phyloP scores from a whole-genome alignment of 257 asterid species.

The Gentiana macrophylla region DNA sequence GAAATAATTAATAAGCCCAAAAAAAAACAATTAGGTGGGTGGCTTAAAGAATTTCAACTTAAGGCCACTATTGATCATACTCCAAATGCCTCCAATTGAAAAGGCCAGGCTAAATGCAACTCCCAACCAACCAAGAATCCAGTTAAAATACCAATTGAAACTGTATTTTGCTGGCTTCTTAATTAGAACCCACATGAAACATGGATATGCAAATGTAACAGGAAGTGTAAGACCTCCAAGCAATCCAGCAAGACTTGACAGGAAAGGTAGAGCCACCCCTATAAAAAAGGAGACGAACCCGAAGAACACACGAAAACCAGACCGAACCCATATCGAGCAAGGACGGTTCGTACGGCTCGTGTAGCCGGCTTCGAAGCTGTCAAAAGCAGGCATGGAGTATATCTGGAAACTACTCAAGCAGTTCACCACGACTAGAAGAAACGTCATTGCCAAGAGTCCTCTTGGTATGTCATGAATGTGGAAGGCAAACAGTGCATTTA shows the following conservation, averaged over 20 bases:
- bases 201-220: constrained; percentile 97
- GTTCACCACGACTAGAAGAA: constrained; percentile 92
- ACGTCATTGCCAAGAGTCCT: constrained; percentile 72
- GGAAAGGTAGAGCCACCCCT: constrained; percentile 93
- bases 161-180: constrained; percentile 70
- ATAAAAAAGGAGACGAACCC: constrained; percentile 82
- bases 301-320: constrained; percentile 82
- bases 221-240: constrained; percentile 95
- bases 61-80: constrained; percentile 78
- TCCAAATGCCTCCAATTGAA: constrained; percentile 95
- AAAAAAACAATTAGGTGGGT: constrained; percentile 4
- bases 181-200: constrained; percentile 95
- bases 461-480: constrained; percentile 78
- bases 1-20: not conserved
- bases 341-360: constrained; percentile 87
- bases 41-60: constrained; percentile 93
- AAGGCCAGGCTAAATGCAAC: constrained; percentile 89
- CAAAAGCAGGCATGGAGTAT: constrained; percentile 96
- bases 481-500: constrained; percentile 62
- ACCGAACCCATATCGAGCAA: constrained; percentile 94
- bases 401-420: constrained; percentile 98
- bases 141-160: constrained; percentile 81
- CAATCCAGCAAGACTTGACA: constrained; percentile 91
- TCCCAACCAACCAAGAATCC: constrained; percentile 89
- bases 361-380: constrained; percentile 91